phyloP scores from a whole-genome alignment of 495 filamentous ascomycete species.

The Hyaloscypha variabilis region DNA sequence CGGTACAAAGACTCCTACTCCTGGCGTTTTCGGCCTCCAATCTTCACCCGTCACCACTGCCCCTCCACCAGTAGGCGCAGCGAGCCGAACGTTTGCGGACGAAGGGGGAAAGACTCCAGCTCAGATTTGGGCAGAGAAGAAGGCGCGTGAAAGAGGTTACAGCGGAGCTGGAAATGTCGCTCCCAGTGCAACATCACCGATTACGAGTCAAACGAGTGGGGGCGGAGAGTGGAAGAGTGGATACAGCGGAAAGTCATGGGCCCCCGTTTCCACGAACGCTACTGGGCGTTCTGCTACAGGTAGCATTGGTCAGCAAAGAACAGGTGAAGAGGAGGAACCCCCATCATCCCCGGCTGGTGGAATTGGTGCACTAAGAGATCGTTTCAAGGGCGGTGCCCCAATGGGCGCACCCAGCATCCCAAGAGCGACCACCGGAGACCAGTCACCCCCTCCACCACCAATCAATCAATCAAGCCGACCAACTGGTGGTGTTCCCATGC shows the following conservation, averaged over 20 bases:
- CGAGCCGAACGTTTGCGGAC: conserved; percentile 91
- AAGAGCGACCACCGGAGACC: conserved; percentile 44
- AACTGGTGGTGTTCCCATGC: conserved; percentile 64
- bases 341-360: conserved; percentile 57
- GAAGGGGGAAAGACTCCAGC: conserved; percentile 95
- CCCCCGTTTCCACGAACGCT: conserved; percentile 71
- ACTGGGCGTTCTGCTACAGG: conserved; percentile 66
- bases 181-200: conserved; percentile 48
- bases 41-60: conserved; percentile 49
- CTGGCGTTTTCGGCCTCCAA: conserved; percentile 62
- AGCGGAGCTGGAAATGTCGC: conserved; percentile 45
- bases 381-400: conserved; percentile 70
- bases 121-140: conserved; percentile 96
- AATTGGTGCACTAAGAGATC: conserved; percentile 72
- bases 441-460: conserved; percentile 56
- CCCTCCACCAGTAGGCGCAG: conserved; percentile 67
- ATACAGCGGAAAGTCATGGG: conserved; percentile 87
- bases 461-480: conserved; percentile 58
- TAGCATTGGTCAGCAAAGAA: conserved; percentile 57
- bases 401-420: conserved; percentile 59
- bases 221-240: conserved; percentile 83
- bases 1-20: conserved; percentile 87
- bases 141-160: conserved; percentile 73
- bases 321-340: conserved; percentile 55
- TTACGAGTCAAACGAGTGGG: conserved; percentile 69